Base-by-base conservation (phyloP, 768 basidiomycete species). In the Suillus subluteus region DNA sequence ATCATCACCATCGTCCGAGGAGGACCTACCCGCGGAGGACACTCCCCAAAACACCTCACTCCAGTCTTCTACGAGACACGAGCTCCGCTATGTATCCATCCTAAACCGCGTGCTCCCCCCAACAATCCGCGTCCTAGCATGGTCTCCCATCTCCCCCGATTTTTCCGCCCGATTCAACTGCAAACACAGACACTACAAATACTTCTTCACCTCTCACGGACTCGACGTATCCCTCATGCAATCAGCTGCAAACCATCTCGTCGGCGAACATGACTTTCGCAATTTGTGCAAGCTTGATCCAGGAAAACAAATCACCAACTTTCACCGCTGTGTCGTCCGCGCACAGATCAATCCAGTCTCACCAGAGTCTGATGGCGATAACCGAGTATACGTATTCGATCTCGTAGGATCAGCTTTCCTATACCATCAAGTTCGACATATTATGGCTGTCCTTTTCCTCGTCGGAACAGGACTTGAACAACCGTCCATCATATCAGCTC, bases 341-440 rank as follows among this genome's bases (percentile, higher is more conserved):
- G 95, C 94, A 0, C 84, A 86, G 37, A 87, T 96, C 56, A 79
- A 81, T 13, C 82, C 80, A 3, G 79, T 89, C 18, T 64, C 69
- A 4, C 23, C 66, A 35, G 76, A 76, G 0, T 74, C 65, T 69
- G 5, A 70, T 30, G 26, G 26, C 16, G 26, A 30, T 18, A 74
- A 71, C n/a, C 64, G 66, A 1, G 6, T 77, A 38, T 88, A 88
- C 70, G 92, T 95, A 41, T 83, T 98, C 65, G 91, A 99, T 76
- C 88, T 98, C 46, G 80, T 91, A 30, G 96, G 96, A 0, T 89
- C 83, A 1, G 96, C 95, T 1, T 98, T 97, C 75, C 82, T 99
- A 50, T 98, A 96, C 78, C 95, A 99, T 78, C 96, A 98, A 82
- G 96, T 98, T 16, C 87, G 96, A 44, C 95, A 96, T 72, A 96